These are phyloP conservation scores for Cyberlindnera nakhonratchasimensis DNA, from an alignment of 805 yeast genomes.

Conservation along the genomic window DNA sequence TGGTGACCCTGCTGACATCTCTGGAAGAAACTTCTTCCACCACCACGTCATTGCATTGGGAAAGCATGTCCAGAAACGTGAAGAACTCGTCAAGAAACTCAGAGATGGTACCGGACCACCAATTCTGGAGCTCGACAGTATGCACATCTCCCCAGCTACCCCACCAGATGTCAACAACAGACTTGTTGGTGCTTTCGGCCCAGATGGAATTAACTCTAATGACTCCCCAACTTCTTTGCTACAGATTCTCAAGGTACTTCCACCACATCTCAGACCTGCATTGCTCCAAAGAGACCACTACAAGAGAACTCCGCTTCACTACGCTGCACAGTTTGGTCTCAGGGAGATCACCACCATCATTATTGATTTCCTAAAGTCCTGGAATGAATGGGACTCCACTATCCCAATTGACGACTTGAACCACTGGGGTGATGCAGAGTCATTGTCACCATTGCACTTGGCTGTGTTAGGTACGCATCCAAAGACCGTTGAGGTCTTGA, in stretches of 20 bases:
- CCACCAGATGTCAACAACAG: slow-evolving; percentile 48
- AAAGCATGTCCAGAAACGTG: slow-evolving; percentile 43
- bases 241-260: slow-evolving; percentile 55
- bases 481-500: slow-evolving; percentile 57
- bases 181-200: slow-evolving; percentile 52
- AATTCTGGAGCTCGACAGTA: slow-evolving; percentile 12
- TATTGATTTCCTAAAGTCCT: slow-evolving; percentile 50
- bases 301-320: slow-evolving; percentile 82
- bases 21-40: slow-evolving; percentile 82
- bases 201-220: slow-evolving; percentile 59
- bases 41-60: slow-evolving; percentile 79
- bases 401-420: slow-evolving; percentile 52
- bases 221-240: slow-evolving; percentile 56
- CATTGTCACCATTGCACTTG: slow-evolving; percentile 75
- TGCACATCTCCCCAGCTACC: slow-evolving; percentile 41
- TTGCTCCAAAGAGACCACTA: slow-evolving; percentile 71
- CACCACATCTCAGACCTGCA: slow-evolving; percentile 48
- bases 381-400: slow-evolving; percentile 53
- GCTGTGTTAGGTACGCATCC: slow-evolving; percentile 85
- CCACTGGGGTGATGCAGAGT: slow-evolving; percentile 70
- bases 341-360: slow-evolving; percentile 57
- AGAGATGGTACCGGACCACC: slow-evolving; percentile 6
- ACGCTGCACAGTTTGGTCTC: slow-evolving; percentile 84
- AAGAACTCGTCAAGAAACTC: slow-evolving; percentile 6
- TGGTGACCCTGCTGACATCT: slow-evolving; percentile 67